Percentiles rank a stretch among this genome's conserved stretches.
These are phyloP conservation scores for Candida tetrigidarum DNA, from an alignment of 1,139 yeast species.

Conservation along the genomic window DNA sequence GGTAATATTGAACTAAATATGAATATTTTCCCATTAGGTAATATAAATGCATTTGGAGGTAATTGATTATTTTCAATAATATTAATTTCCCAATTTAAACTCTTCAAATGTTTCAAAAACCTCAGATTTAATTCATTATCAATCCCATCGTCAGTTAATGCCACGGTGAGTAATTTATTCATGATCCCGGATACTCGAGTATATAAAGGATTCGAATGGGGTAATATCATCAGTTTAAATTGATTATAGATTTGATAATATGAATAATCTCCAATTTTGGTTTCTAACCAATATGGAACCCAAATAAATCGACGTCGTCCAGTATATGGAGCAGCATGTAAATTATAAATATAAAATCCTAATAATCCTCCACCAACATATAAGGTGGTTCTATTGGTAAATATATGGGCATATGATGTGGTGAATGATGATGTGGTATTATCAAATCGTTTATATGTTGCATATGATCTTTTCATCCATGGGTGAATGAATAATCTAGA, in stretches of 20 bases:
- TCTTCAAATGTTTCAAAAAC: slow-evolving; percentile 38
- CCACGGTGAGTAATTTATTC: slow-evolving; percentile 63
- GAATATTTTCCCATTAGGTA: slow-evolving; percentile 96
- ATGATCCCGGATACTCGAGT: slow-evolving; percentile 61
- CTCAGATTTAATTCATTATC: slow-evolving; percentile 25
- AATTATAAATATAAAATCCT: slow-evolving; percentile 62
- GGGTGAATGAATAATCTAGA: slow-evolving; percentile 4
- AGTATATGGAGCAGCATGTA: slow-evolving; percentile 85
- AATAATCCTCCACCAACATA: slow-evolving; percentile 26
- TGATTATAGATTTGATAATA: slow-evolving; percentile 63
- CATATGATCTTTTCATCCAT: slow-evolving; percentile 15
- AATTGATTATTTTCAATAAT: slow-evolving; percentile 65
- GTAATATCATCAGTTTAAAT: slow-evolving; percentile 50
- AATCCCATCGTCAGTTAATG: slow-evolving; percentile 35
- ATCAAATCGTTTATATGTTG: slow-evolving; percentile 27
- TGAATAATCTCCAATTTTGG: slow-evolving; percentile 66
- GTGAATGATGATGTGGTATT: slow-evolving; percentile 17
- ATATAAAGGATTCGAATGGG: slow-evolving; percentile 59
- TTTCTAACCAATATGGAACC: slow-evolving; percentile 71
- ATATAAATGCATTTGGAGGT: slow-evolving; percentile 94
- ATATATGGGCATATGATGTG: slow-evolving; percentile 15
- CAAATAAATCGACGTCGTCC: slow-evolving; percentile 74
- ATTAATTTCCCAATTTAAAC: slow-evolving; percentile 78
- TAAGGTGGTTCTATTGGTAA: slow-evolving; percentile 22
- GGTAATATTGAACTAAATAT: slow-evolving; percentile 81